These are phyloP conservation scores for Populus trichocarpa DNA, from an alignment of 441 rosid species.

Conservation along the genomic window DNA sequence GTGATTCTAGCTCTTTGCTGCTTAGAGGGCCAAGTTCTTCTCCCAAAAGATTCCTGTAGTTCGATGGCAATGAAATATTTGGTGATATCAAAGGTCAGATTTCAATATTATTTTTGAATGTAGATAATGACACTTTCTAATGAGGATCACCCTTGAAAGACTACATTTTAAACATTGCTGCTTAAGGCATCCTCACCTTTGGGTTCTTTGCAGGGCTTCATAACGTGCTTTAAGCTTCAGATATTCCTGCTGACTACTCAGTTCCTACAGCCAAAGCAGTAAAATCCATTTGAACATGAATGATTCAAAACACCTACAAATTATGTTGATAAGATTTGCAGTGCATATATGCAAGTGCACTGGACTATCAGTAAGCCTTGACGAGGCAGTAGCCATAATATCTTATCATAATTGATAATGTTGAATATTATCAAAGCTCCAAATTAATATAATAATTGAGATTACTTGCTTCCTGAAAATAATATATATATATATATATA, in stretches of 20 bases:
- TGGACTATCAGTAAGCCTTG: neutral
- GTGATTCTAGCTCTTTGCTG: conserved; percentile 93
- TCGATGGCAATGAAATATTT: neutral
- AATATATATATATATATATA: neutral
- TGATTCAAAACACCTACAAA: neutral
- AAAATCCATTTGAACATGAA: conserved; percentile 5
- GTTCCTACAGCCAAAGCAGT: conserved; percentile 43
- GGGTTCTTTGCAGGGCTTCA: conserved; percentile 82
- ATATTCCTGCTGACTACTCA: conserved; percentile 96
- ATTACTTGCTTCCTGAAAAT: neutral
- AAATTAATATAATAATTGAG: neutral
- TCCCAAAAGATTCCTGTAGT: conserved; percentile 74
- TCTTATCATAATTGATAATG: neutral
- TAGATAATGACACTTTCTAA: neutral
- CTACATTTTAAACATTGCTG: neutral
- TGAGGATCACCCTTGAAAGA: neutral
- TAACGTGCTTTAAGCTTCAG: conserved; percentile 92
- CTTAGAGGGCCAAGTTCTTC: conserved; percentile 92
- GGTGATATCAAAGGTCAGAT: neutral
- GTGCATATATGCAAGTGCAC: neutral
- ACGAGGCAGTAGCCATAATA: neutral
- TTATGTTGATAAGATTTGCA: neutral
- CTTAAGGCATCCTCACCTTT: conserved; percentile 43
- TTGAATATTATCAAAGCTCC: neutral
- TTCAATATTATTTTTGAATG: neutral